A percentile compares a stretch with the other conserved stretches of the same genome.
Conservation (phyloP, 1,284 basidiomycete genomes). For the Papiliotrema laurentii region DNA sequence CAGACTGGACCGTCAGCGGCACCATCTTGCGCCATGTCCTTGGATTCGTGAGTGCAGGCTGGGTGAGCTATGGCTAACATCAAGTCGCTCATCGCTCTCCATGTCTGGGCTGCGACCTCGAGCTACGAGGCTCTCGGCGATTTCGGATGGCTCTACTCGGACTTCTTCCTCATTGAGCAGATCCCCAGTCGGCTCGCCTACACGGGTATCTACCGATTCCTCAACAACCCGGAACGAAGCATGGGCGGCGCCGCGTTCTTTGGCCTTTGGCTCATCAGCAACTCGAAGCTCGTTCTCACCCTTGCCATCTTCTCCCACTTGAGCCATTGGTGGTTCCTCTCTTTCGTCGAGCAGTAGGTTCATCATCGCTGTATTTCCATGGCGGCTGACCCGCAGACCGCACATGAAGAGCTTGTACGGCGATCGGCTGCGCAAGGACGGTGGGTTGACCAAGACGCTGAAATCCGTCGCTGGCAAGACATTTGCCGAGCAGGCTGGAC, state of each 20-base stretch:
- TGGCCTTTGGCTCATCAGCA: constrained; percentile 83
- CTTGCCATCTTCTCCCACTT: constrained; percentile 82
- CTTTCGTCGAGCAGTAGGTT: constrained; percentile 76
- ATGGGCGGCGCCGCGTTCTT: constrained; percentile 96
- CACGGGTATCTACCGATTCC: constrained; percentile 92
- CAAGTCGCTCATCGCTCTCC: constrained; percentile 78
- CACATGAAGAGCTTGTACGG: constrained; percentile 97
- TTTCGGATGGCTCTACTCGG: constrained; percentile 96
- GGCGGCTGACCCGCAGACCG: constrained; percentile 57
- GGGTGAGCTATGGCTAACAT: constrained; percentile 8
- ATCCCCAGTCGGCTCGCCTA: constrained; percentile 89
- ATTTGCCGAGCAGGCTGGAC: constrained; percentile 55
- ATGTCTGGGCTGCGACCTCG: constrained; percentile 85
- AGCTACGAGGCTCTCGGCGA: constrained; percentile 89
- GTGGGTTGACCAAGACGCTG: constrained; percentile 93
- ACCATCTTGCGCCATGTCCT: constrained; percentile 82
- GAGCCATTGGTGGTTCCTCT: constrained; percentile 87
- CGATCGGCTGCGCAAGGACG: constrained; percentile 84
- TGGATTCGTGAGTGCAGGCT: constrained; percentile 60
- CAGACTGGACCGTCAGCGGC: constrained; percentile 83
- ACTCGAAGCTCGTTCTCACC: constrained; percentile 75
- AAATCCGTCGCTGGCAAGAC: constrained; percentile 77
- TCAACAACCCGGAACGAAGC: constrained; percentile 89
- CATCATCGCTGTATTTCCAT: background rate
- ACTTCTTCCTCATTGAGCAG: constrained; percentile 90